Conservation (phyloP, 1,139 yeast genomes). For the Geotrichum carabidarum region DNA sequence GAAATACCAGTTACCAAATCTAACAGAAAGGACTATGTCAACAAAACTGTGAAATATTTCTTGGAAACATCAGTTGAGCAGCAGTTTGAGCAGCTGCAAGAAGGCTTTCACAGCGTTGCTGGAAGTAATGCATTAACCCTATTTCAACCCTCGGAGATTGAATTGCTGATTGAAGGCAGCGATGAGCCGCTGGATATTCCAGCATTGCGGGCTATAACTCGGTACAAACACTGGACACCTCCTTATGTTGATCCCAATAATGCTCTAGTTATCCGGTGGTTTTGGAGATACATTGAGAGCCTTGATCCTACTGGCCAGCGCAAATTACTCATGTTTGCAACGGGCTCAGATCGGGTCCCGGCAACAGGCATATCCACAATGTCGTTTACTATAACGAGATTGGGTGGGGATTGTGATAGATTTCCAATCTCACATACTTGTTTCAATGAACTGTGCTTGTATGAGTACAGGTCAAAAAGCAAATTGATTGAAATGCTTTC, state of each 20-base stretch:
- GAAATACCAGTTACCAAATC: slow-evolving; percentile 47
- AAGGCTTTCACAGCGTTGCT: slow-evolving; percentile 70
- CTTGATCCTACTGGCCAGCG: slow-evolving; percentile 51
- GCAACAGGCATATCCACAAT: slow-evolving; percentile 65
- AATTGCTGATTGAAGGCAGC: slow-evolving; percentile 72
- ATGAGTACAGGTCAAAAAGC: slow-evolving; percentile 53
- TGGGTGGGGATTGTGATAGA: slow-evolving; percentile 48
- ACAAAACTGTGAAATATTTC: slow-evolving; percentile 55
- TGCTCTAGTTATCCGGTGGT: slow-evolving; percentile 56
- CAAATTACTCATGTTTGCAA: slow-evolving; percentile 65
- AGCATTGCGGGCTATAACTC: slow-evolving; percentile 64
- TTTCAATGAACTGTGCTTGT: slow-evolving; percentile 79
- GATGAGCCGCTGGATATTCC: slow-evolving; percentile 62
- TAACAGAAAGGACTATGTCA: slow-evolving; percentile 59
- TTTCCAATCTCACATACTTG: slow-evolving; percentile 90
- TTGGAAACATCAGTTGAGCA: slow-evolving; percentile 50
- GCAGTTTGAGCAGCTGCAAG: slow-evolving; percentile 54
- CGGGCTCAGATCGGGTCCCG: slow-evolving; percentile 88
- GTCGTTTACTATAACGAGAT: slow-evolving; percentile 33
- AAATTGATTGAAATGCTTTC: slow-evolving; percentile 53
- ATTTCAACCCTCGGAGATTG: slow-evolving; percentile 77
- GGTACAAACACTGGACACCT: slow-evolving; percentile 55
- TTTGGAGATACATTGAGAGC: slow-evolving; percentile 61
- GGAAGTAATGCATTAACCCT: slow-evolving; percentile 76
- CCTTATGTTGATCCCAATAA: slow-evolving; percentile 38